Evolutionary conservation across 805 yeast genomes (phyloP).

Genomic region (Phaffomyces opuntiae): DNA sequence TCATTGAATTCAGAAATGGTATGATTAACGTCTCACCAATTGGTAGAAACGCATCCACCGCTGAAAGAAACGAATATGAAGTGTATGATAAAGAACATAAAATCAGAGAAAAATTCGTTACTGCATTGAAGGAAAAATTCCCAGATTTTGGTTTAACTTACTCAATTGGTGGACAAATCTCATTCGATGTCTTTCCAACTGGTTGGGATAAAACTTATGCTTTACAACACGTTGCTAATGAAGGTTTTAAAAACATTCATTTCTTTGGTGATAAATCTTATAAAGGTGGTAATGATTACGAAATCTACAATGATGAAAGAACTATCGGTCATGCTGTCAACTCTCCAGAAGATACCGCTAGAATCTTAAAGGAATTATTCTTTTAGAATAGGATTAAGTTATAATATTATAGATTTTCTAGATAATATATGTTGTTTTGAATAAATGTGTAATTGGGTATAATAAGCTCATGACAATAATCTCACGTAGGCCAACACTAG

Average conservation of each 20-base stretch:
- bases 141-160: constrained; percentile 81
- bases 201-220: constrained; percentile 99
- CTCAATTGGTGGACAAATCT: constrained; percentile 99
- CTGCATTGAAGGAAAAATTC: constrained; percentile 77
- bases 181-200: constrained; percentile 98
- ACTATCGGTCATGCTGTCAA: constrained; percentile 93
- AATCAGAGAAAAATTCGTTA: constrained; percentile 79
- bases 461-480: constrained; percentile 45
- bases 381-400: constrained; percentile 8
- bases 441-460: too few species aligned
- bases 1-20: constrained; percentile 98
- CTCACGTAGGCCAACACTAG: constrained; percentile 87
- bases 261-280: constrained; percentile 98
- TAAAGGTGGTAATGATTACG: constrained; percentile 98
- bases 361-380: constrained; percentile 78
- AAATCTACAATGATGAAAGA: constrained; percentile 87
- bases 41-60: constrained; percentile 95
- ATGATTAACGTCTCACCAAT: constrained; percentile 98
- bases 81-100: constrained; percentile 72
- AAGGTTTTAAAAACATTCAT: constrained; percentile 83
- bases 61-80: constrained; percentile 91
- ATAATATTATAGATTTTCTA: too few species aligned
- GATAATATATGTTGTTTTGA: too few species aligned
- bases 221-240: constrained; percentile 82
- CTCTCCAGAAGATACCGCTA: constrained; percentile 83